Evolutionary conservation across 2,329 filamentous ascomycete genomes (phyloP).

Genomic region (Teratosphaeria pseudoeucalypti): DNA sequence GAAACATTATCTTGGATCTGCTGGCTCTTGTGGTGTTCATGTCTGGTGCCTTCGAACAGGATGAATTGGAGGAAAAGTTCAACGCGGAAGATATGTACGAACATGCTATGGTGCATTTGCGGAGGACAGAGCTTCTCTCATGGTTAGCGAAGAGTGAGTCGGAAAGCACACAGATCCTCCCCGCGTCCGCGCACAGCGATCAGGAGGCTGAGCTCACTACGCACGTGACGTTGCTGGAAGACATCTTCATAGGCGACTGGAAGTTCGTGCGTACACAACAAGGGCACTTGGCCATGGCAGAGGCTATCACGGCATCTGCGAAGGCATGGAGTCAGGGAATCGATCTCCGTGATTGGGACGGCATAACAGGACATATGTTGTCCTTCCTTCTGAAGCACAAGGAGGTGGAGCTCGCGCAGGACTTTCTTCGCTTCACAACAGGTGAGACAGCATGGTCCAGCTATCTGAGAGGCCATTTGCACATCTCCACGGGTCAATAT

Average conservation of each 20-base stretch:
- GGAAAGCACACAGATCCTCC: neutral
- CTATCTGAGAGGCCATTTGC: constrained; percentile 77
- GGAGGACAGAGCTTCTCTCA: constrained; percentile 60
- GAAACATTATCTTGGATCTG: constrained; percentile 68
- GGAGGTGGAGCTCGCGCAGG: constrained; percentile 42
- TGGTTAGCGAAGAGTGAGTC: constrained; percentile 45
- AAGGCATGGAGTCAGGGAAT: constrained; percentile 34
- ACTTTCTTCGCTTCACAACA: constrained; percentile 56
- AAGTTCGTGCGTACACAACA: constrained; percentile 8
- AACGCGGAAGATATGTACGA: constrained; percentile 53
- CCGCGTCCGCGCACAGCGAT: constrained; percentile 1
- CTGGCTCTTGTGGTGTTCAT: constrained; percentile 77
- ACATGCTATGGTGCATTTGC: constrained; percentile 54
- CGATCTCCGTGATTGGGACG: constrained; percentile 30
- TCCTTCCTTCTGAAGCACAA: constrained; percentile 33
- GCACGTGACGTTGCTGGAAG: constrained; percentile 27
- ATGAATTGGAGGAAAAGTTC: constrained; percentile 58
- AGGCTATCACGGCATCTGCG: constrained; percentile 36
- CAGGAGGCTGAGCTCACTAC: constrained; percentile 3
- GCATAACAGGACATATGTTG: constrained; percentile 31
- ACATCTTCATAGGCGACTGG: constrained; percentile 33
- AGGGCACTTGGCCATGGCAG: constrained; percentile 11
- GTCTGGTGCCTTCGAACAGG: constrained; percentile 68
- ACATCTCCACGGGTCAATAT: constrained; percentile 63
- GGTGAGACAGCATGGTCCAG: constrained; percentile 44